Base-by-base conservation (phyloP, 805 yeast genomes). In the Candida coleopterorum region DNA sequence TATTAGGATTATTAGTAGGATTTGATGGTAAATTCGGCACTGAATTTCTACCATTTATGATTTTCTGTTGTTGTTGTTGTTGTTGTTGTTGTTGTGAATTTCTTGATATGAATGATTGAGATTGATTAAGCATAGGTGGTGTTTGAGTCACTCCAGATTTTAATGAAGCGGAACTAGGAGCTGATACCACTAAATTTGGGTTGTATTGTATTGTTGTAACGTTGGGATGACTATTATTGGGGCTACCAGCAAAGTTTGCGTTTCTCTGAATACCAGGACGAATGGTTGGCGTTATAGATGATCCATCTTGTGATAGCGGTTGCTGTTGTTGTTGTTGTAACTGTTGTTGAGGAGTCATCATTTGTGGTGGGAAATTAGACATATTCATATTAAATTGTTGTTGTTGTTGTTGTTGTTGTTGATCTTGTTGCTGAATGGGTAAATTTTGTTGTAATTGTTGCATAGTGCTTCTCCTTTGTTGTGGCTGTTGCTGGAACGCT, bases 41-140 rank as follows among this genome's bases (percentile, higher is more conserved):
- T n/a, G n/a, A n/a, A 17, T 22, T 11, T 3, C 16, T 21, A 16
- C 17, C 25, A 9, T 22, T 21, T 6, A 10, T 9, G 3, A 7
- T 10, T 18, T 22, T 18, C 18, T 18, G 5, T 22, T 30, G 40
- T 18, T 25, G 26, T 23, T 34, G 34, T 18, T 24, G 34, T 24
- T 23, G 34, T 26, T 33, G 36, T 21, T 41, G 46, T 28, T 46
- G 52, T 25, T 10, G 24, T n/a, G 42, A 44, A 9, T 43, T 40
- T 24, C 32, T 34, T 18, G 34, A 30, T 25, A 38, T 43, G 29
- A 29, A 34, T 6, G 54, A 58, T 35, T 48, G 58, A 6, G 55
- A 39, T 34, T 46, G 57, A 32, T 43, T 48, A 5, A 47, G 49
- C 52, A 58, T 50, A 29, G 55, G 63, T 1, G 64, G 64, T 2